Conservation (phyloP, 2,329 filamentous ascomycete genomes). For the Cylindrodendrum hubeiense region DNA sequence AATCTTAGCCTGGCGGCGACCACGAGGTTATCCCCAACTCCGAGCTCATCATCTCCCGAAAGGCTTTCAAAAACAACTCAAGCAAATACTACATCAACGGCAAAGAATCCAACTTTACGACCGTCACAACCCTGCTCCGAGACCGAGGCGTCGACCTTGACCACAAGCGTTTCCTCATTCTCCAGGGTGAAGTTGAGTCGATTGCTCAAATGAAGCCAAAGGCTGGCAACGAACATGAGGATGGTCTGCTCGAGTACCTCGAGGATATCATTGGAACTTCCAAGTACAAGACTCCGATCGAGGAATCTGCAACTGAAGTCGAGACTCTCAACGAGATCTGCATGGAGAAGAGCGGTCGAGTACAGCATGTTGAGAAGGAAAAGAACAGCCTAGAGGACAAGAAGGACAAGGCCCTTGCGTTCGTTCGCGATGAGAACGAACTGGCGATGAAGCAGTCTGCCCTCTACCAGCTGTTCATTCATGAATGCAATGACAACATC, state of each 20-base stretch:
- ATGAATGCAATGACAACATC: slow-evolving; percentile 90
- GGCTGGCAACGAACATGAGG: slow-evolving; percentile 93
- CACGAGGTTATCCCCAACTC: slow-evolving; percentile 86
- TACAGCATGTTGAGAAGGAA: slow-evolving; percentile 98
- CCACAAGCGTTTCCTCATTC: slow-evolving; percentile 96
- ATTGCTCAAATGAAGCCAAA: slow-evolving; percentile 99
- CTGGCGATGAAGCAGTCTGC: slow-evolving; percentile 89
- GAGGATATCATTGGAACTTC: slow-evolving; percentile 99
- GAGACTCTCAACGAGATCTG: slow-evolving; percentile 95
- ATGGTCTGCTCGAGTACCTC: slow-evolving; percentile 94
- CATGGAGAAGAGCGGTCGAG: slow-evolving; percentile 92
- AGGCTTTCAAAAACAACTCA: slow-evolving; percentile 96
- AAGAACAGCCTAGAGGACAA: slow-evolving; percentile 94
- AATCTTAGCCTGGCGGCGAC: slow-evolving; percentile 73
- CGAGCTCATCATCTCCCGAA: slow-evolving; percentile 87
- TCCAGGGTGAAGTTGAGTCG: slow-evolving; percentile 97
- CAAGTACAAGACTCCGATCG: slow-evolving; percentile 97
- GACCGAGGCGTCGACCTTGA: slow-evolving; percentile 94
- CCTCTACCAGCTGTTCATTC: slow-evolving; percentile 91
- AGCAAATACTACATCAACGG: slow-evolving; percentile 99
- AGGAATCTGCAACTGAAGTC: slow-evolving; percentile 90
- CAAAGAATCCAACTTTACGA: slow-evolving; percentile 90
- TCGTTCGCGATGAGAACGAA: slow-evolving; percentile 93
- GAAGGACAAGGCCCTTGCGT: slow-evolving; percentile 93
- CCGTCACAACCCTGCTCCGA: slow-evolving; percentile 87